Base-by-base conservation (phyloP, 2,329 filamentous ascomycete genomes). In the Alternaria sp. region DNA sequence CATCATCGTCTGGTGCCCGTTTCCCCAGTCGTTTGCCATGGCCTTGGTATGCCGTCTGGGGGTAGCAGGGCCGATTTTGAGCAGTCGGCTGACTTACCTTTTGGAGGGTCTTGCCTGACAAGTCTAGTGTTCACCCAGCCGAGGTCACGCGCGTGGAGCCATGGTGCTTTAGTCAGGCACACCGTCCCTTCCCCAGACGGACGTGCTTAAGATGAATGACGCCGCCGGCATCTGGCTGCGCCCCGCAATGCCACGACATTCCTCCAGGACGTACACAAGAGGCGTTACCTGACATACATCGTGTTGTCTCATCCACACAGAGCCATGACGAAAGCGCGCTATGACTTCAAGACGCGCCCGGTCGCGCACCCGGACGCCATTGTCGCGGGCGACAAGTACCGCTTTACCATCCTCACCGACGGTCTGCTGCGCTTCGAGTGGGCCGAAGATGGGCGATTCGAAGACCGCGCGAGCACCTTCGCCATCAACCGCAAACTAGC, bases 401-500 rank as follows among this genome's bases (percentile, higher is more conserved):
- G 87, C 55, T 89, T 90, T 71, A 89, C 85, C 9, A 65, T 90
- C 48, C 79, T 90, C 49, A 84, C 82, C 10, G 83, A 87, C 52
- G 80, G 83, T 2, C 78, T 89, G 2, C 64, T 90, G 28, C 85
- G 88, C 32, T 89, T 86, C 63, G 87, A 90, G 76, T 90, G 86
- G 86, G 83, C 87, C 0, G 78, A 81, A 11, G 87, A 90, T 63
- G 82, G 84, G 50, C 69, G 78, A 34, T 90, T 90, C 66, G 88
- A 90, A 70, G 87, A 90, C 70, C 83, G 87, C 5, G 85, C 86
- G 0, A 89, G 86, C 0, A 85, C 85, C 10, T 87, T 90, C 69
- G 88, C 87, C n/a, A 80, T 86, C 57, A 84, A 86, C 63, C 81
- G 87, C 27, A 74, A 79, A 11, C 79, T 85, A 27, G 75, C 81